A percentile compares a stretch with the other conserved stretches of the same genome.
Conservation (phyloP, 2,329 filamentous ascomycete genomes). For the Iodosphaeria phyllophila region DNA sequence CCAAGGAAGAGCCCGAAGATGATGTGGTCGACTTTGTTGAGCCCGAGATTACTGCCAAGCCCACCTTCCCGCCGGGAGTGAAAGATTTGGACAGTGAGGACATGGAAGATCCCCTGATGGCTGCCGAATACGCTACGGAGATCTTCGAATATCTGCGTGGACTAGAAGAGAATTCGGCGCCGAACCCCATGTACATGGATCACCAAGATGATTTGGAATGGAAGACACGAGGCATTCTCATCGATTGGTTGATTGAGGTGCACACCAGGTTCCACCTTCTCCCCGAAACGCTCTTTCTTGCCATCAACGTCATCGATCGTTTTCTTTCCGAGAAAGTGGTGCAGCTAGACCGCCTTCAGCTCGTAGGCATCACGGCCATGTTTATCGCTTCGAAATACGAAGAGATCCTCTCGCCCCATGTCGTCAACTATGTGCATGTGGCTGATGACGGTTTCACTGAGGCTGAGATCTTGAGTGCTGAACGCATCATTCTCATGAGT, state of each 20-base stretch:
- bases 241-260: conserved; percentile 97
- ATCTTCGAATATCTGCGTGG: conserved; percentile 93
- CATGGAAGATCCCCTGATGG: conserved; percentile 87
- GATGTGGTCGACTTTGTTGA: conserved; percentile 10
- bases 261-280: conserved; percentile 92
- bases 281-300: conserved; percentile 89
- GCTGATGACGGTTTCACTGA: conserved; percentile 94
- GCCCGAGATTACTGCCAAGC: conserved; percentile 4
- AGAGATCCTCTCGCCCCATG: conserved; percentile 90
- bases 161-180: conserved; percentile 59
- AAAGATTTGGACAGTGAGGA: conserved; percentile 73
- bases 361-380: conserved; percentile 97
- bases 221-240: conserved; percentile 94
- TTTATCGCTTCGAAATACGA: conserved; percentile 99
- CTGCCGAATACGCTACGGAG: conserved; percentile 88
- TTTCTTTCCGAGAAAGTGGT: conserved; percentile 94
- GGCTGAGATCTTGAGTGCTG: conserved; percentile 89
- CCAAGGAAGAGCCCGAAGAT: conserved; percentile 15
- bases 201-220: conserved; percentile 91
- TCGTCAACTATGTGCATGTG: conserved; percentile 92
- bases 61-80: conserved; percentile 19
- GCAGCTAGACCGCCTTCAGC: conserved; percentile 83
- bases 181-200: conserved; percentile 88
- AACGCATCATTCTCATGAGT: conserved; percentile 79
- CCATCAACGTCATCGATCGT: conserved; percentile 95